These are phyloP conservation scores for Halenospora varia DNA, from an alignment of 495 filamentous ascomycete genomes.

Conservation along the genomic window DNA sequence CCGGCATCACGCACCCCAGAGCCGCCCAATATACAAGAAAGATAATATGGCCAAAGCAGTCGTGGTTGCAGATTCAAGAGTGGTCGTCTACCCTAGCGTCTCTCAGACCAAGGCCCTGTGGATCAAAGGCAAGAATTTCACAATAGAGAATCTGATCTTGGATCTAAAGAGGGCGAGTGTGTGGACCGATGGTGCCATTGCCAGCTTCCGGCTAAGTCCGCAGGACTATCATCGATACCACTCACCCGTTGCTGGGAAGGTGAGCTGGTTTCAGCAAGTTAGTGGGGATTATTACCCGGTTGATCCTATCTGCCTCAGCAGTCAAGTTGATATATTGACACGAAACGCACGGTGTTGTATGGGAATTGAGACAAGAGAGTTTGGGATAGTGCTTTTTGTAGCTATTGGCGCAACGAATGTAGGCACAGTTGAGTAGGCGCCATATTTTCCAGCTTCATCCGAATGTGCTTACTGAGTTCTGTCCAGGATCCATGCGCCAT, in stretches of 20 bases:
- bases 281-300: slow-evolving; percentile 97
- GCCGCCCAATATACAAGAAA: slow-evolving; percentile 30
- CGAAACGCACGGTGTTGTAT: slow-evolving; percentile 85
- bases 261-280: slow-evolving; percentile 29
- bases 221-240: slow-evolving; percentile 47
- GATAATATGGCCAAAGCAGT: slow-evolving; percentile 27
- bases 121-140: slow-evolving; percentile 42
- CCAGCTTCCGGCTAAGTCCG: slow-evolving; percentile 37
- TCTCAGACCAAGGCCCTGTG: slow-evolving; percentile 32
- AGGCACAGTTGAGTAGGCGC: slow-evolving; percentile 57
- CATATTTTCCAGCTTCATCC: not conserved
- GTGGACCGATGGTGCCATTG: slow-evolving; percentile 35
- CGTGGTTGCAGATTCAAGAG: slow-evolving; percentile 37
- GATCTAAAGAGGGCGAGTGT: slow-evolving; percentile 27
- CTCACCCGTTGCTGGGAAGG: slow-evolving; percentile 33
- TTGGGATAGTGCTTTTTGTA: slow-evolving; percentile 89
- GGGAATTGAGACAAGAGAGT: slow-evolving; percentile 77
- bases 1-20: slow-evolving; percentile 28
- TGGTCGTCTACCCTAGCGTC: slow-evolving; percentile 31
- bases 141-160: slow-evolving; percentile 34
- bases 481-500: slow-evolving; percentile 1
- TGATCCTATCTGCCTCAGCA: slow-evolving; percentile 95
- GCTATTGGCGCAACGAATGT: slow-evolving; percentile 99
- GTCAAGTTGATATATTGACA: slow-evolving; percentile 89
- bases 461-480: slow-evolving; percentile 63